Evolutionary conservation across 352 stramenopile genomes (phyloP), one percentile per base, ranked within the genome.

Genomic region (Lagenidium giganteum): DNA sequence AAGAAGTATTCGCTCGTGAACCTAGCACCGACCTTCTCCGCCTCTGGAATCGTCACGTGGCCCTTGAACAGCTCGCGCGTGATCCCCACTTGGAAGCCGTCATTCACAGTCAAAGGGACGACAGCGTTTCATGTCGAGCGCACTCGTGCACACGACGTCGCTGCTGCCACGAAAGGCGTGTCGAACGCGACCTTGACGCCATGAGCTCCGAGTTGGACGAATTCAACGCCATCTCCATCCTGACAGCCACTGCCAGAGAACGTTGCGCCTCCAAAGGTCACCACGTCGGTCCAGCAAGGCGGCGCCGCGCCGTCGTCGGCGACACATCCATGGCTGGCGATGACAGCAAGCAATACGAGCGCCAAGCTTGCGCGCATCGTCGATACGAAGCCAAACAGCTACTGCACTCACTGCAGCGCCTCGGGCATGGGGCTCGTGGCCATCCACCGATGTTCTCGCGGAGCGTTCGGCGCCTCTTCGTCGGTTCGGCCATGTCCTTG

Each of bases 401-500:
- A n/a, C n/a, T n/a, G n/a, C n/a, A n/a, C n/a, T n/a, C n/a, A n/a
- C n/a, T n/a, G n/a, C n/a, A n/a, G n/a, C n/a, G n/a, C n/a, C n/a
- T n/a, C n/a, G n/a, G n/a, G n/a, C n/a, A n/a, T n/a, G n/a, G n/a
- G n/a, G n/a, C n/a, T n/a, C n/a, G n/a, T n/a, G n/a, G n/a, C n/a
- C n/a, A n/a, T n/a, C n/a, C n/a, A n/a, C n/a, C n/a, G n/a, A n/a
- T n/a, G n/a, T n/a, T n/a, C n/a, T n/a, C n/a, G n/a, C n/a, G n/a
- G n/a, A n/a, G n/a, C n/a, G n/a, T n/a, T n/a, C n/a, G n/a, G n/a
- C n/a, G n/a, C n/a, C n/a, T n/a, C n/a, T n/a, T n/a, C n/a, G n/a
- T n/a, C n/a, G n/a, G 29, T 49, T 50, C 61, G 13, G 80, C 61
- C 2, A 85, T 47, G 29, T 85, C 76, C 1, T 60, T 53, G 4